These are phyloP conservation scores for Emericellopsis cladophorae DNA, from an alignment of 2,329 filamentous ascomycete species.

Conservation along the genomic window DNA sequence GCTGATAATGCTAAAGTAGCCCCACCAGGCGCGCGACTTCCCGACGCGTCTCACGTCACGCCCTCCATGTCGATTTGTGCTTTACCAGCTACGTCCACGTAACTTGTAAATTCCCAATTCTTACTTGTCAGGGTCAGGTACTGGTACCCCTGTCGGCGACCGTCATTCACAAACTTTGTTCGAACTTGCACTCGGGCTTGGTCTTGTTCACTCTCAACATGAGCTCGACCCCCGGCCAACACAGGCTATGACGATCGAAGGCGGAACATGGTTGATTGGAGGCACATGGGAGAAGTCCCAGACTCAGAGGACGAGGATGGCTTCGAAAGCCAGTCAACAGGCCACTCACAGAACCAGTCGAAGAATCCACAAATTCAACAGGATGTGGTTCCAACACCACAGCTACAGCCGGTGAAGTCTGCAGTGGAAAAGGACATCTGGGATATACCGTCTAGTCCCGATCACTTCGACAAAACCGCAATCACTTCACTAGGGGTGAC, in stretches of 20 bases:
- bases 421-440: constrained; percentile 14
- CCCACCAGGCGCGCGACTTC: not conserved
- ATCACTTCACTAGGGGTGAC: too few species aligned
- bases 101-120: too few species aligned
- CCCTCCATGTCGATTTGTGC: too few species aligned
- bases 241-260: constrained; percentile 11
- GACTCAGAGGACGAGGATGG: constrained; percentile 36
- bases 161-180: too few species aligned
- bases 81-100: too few species aligned
- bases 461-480: too few species aligned
- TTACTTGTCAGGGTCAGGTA: too few species aligned
- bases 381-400: constrained; percentile 6
- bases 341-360: constrained; percentile 1
- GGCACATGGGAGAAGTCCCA: constrained; percentile 35
- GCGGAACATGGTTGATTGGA: constrained; percentile 31
- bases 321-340: constrained; percentile 20
- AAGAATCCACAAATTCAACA: constrained; percentile 20
- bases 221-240: not conserved
- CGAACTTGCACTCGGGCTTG: not conserved
- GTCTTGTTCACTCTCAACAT: not conserved
- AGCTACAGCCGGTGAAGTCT: constrained; percentile 1
- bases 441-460: constrained; percentile 16
- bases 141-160: too few species aligned
- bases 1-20: constrained; percentile 2
- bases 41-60: constrained; percentile 1